Percentiles rank a stretch among this genome's conserved stretches.
Evolutionary conservation across 257 asterid species (phyloP).

Genomic region (Rhazya stricta): DNA sequence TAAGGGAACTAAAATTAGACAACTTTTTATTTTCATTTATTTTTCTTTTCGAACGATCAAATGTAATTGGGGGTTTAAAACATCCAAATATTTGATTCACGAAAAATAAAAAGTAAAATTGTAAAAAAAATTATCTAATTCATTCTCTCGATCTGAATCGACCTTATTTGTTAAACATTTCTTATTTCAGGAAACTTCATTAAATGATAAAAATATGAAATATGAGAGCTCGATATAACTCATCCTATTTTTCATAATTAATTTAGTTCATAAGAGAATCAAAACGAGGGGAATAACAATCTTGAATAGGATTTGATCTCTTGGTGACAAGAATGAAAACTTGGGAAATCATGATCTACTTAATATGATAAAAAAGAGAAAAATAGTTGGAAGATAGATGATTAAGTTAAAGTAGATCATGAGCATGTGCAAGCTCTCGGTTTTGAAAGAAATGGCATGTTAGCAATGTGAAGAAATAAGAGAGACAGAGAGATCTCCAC

Average conservation of each 20-base stretch:
- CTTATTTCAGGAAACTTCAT: too few relatives aligned
- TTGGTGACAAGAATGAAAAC: background rate
- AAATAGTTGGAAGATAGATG: background rate
- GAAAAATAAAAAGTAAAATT: too few relatives aligned
- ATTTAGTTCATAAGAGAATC: too few relatives aligned
- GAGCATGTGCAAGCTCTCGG: constrained; percentile 44
- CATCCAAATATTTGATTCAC: too few relatives aligned
- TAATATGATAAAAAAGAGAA: background rate
- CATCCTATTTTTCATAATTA: too few relatives aligned
- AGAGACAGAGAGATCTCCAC: constrained; percentile 35
- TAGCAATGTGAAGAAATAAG: background rate
- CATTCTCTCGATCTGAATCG: too few relatives aligned
- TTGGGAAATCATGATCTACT: background rate
- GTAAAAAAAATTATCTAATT: too few relatives aligned
- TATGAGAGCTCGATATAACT: too few relatives aligned
- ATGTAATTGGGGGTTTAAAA: too few relatives aligned
- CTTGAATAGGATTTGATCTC: background rate
- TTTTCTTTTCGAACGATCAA: too few relatives aligned
- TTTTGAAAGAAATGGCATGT: constrained; percentile 31
- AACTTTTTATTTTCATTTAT: background rate
- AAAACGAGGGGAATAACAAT: background rate
- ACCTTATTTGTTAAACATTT: too few relatives aligned
- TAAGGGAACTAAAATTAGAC: background rate
- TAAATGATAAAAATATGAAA: too few relatives aligned
- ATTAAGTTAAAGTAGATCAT: constrained; percentile 1